These are phyloP conservation scores for Aureobasidium sp. DNA, from an alignment of 2,329 filamentous ascomycete species.

Conservation along the genomic window DNA sequence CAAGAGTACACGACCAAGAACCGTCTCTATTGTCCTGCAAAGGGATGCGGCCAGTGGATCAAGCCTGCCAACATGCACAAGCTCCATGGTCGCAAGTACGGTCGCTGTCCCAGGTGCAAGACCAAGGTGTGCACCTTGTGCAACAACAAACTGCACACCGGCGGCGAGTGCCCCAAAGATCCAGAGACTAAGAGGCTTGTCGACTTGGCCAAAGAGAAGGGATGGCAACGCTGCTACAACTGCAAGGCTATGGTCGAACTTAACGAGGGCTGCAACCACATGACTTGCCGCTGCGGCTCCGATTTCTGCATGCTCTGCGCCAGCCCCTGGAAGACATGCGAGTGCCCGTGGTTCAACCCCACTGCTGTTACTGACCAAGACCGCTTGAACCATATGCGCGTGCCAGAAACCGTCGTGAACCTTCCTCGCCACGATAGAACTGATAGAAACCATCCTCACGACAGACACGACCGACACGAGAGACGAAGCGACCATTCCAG, in stretches of 20 bases:
- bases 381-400: conserved; percentile 47
- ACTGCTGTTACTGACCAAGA: conserved; percentile 45
- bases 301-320: conserved; percentile 87
- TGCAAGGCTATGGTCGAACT: conserved; percentile 71
- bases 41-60: conserved; percentile 73
- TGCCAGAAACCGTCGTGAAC: conserved; percentile 34
- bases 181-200: conserved; percentile 59
- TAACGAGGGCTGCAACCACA: conserved; percentile 79
- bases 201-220: conserved; percentile 57
- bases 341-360: conserved; percentile 74
- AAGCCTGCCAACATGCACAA: conserved; percentile 61
- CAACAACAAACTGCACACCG: conserved; percentile 65
- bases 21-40: conserved; percentile 68
- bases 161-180: conserved; percentile 63
- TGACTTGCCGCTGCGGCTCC: conserved; percentile 76
- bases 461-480: neutral
- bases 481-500: conserved; percentile 6
- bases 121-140: conserved; percentile 69
- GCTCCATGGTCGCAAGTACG: conserved; percentile 54
- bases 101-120: conserved; percentile 63
- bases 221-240: conserved; percentile 69
- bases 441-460: neutral
- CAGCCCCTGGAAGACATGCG: conserved; percentile 72
- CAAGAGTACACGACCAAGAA: conserved; percentile 67
- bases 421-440: conserved; percentile 31